Evolutionary conservation across 352 stramenopile species (phyloP).

Genomic region (Phytophthora cryptogea): DNA sequence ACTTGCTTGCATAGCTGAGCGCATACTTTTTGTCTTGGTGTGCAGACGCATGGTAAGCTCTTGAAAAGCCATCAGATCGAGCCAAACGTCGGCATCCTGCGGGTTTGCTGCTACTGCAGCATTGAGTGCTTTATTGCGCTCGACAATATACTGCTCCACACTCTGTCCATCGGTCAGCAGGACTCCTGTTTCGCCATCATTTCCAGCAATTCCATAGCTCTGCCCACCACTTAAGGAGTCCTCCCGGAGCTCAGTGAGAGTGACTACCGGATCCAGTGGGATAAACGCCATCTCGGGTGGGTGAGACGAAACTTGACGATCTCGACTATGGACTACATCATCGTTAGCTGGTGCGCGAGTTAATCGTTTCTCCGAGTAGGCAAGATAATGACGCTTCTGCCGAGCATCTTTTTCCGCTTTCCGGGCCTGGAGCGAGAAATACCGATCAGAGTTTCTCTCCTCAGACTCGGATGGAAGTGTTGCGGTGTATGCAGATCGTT

Average conservation of each 20-base stretch:
- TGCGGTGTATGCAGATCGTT: conserved; percentile 15
- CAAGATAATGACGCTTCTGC: conserved; percentile 60
- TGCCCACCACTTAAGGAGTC: not conserved
- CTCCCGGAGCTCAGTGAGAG: conserved; percentile 13
- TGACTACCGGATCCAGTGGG: conserved; percentile 56
- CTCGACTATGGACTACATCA: conserved; percentile 2
- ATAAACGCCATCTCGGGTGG: conserved; percentile 59
- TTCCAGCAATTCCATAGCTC: not conserved
- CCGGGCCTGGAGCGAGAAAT: conserved; percentile 58
- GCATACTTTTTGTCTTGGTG: conserved; percentile 29
- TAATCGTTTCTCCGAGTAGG: conserved; percentile 69
- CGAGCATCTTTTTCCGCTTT: conserved; percentile 42
- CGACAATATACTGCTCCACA: conserved; percentile 65
- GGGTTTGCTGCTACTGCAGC: conserved; percentile 42
- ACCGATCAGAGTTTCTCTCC: conserved; percentile 34
- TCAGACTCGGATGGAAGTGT: not conserved
- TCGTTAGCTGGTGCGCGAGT: conserved; percentile 11
- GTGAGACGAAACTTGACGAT: not conserved
- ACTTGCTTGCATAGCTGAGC: conserved; percentile 26
- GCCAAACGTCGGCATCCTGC: conserved; percentile 52
- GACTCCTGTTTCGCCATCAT: conserved; percentile 29
- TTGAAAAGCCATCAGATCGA: conserved; percentile 81
- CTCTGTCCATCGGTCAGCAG: conserved; percentile 70
- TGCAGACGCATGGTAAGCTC: conserved; percentile 55
- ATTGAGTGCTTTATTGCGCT: conserved; percentile 58